Percentiles rank a stretch among this genome's conserved stretches.
These are phyloP conservation scores for Trichoderma sp. DNA, from an alignment of 2,329 filamentous ascomycete genomes.

Conservation along the genomic window DNA sequence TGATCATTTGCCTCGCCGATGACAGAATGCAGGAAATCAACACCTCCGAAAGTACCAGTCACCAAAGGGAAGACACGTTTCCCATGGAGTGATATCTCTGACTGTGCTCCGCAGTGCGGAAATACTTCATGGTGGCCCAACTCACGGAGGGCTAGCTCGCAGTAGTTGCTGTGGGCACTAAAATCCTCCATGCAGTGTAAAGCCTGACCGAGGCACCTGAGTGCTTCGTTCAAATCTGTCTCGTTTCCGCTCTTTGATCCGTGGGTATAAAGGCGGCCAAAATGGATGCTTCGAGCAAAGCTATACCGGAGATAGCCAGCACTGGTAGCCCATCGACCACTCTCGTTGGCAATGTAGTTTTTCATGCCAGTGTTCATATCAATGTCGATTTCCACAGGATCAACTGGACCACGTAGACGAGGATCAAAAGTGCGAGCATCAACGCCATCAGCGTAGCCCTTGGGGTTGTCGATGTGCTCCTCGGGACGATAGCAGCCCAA, in stretches of 20 bases:
- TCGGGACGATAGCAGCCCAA: slow-evolving; percentile 82
- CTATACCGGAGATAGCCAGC: slow-evolving; percentile 81
- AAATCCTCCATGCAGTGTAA: slow-evolving; percentile 80
- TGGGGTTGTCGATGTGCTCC: slow-evolving; percentile 75
- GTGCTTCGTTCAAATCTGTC: slow-evolving; percentile 77
- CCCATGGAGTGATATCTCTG: slow-evolving; percentile 66
- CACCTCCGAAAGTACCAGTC: slow-evolving; percentile 75
- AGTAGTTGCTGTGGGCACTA: slow-evolving; percentile 83
- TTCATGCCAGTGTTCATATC: slow-evolving; percentile 90
- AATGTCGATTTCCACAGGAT: slow-evolving; percentile 71
- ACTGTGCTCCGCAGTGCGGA: slow-evolving; percentile 69
- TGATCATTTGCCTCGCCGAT: slow-evolving; percentile 78
- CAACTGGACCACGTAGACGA: slow-evolving; percentile 79
- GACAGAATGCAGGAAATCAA: slow-evolving; percentile 83
- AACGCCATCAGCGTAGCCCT: slow-evolving; percentile 81
- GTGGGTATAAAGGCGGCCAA: slow-evolving; percentile 72
- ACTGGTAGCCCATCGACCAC: slow-evolving; percentile 85
- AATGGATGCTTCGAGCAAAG: slow-evolving; percentile 75
- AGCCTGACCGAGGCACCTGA: slow-evolving; percentile 75
- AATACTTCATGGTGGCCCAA: slow-evolving; percentile 82
- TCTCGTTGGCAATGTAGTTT: slow-evolving; percentile 96
- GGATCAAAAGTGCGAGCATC: slow-evolving; percentile 84
- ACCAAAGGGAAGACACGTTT: slow-evolving; percentile 73
- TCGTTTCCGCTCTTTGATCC: slow-evolving; percentile 69
- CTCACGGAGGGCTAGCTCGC: slow-evolving; percentile 75